Conservation (phyloP, 371 early-diverging fungal species). For the Caulochytrium protostelioides region DNA sequence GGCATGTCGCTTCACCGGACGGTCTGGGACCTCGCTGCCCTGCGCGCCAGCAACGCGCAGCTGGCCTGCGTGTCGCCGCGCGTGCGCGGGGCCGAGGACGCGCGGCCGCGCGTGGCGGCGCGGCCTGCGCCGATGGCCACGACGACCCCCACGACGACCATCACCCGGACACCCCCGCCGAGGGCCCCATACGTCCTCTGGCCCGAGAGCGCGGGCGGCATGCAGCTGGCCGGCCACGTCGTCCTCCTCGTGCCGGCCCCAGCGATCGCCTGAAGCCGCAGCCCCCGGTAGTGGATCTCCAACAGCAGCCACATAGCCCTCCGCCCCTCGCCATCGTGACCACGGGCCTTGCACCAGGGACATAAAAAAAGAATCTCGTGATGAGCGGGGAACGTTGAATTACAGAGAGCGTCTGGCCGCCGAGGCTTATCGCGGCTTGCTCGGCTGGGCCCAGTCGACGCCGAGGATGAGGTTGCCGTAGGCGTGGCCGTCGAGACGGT, state of each 20-base stretch:
- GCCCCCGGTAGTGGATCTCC: background rate
- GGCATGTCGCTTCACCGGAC: conserved; percentile 5
- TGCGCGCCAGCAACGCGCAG: background rate
- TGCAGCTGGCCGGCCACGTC: too few relatives aligned
- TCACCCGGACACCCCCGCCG: too few relatives aligned
- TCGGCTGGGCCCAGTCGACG: conserved; percentile 56
- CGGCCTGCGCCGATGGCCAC: too few relatives aligned
- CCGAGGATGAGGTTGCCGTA: conserved; percentile 83
- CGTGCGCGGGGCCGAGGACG: too few relatives aligned
- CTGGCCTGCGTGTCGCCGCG: too few relatives aligned
- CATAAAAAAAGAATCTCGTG: background rate
- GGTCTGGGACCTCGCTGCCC: conserved; percentile 3
- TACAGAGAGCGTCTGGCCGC: background rate
- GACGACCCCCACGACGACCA: too few relatives aligned
- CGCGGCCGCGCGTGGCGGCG: too few relatives aligned
- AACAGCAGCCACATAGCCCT: background rate
- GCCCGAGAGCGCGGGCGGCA: too few relatives aligned
- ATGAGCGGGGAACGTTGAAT: background rate
- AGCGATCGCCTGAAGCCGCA: background rate
- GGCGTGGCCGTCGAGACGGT: conserved; percentile 70
- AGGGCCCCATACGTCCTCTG: too few relatives aligned
- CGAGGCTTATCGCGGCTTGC: conserved; percentile 6
- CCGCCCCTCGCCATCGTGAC: background rate
- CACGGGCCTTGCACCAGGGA: background rate
- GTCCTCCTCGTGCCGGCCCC: background rate